These are phyloP conservation scores for Pleurotus sapidus DNA, from an alignment of 768 basidiomycete genomes.

Conservation along the genomic window DNA sequence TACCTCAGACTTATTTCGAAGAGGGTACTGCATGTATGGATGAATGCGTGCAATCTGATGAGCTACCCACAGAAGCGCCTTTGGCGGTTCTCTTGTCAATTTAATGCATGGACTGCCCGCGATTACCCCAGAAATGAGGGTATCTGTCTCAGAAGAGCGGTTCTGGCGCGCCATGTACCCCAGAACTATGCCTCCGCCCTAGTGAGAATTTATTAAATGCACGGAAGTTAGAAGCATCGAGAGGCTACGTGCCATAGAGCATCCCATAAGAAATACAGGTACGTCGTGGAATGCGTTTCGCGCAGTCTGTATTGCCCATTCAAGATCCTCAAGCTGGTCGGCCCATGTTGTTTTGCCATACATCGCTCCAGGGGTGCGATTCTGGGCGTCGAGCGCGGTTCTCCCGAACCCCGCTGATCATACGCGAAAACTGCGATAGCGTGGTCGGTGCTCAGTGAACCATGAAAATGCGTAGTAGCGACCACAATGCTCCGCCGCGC, in stretches of 20 bases:
- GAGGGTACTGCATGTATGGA: slow-evolving; percentile 52
- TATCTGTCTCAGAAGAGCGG: slow-evolving; percentile 29
- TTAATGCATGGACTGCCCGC: slow-evolving; percentile 63
- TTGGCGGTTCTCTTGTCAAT: slow-evolving; percentile 57
- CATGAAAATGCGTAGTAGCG: slow-evolving; percentile 69
- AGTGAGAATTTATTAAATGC: background rate
- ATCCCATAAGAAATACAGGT: slow-evolving; percentile 72
- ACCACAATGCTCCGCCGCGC: slow-evolving; percentile 72
- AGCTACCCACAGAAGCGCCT: slow-evolving; percentile 49
- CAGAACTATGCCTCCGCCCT: slow-evolving; percentile 73
- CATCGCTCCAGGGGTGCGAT: slow-evolving; percentile 49
- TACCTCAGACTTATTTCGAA: slow-evolving; percentile 49
- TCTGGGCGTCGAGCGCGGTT: slow-evolving; percentile 60
- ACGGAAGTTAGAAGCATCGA: background rate
- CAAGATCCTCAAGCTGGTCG: slow-evolving; percentile 64
- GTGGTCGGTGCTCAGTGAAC: slow-evolving; percentile 41
- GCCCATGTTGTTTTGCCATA: slow-evolving; percentile 65
- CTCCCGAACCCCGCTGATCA: slow-evolving; percentile 79
- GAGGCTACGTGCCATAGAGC: slow-evolving; percentile 61
- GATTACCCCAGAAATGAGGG: slow-evolving; percentile 57
- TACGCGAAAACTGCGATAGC: slow-evolving; percentile 67
- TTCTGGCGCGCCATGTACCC: slow-evolving; percentile 52
- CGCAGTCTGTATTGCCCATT: slow-evolving; percentile 61
- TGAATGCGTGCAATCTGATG: slow-evolving; percentile 40
- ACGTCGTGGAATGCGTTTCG: slow-evolving; percentile 40